phyloP scores from a whole-genome alignment of 2,329 filamentous ascomycete genomes.

The Hypoxylon sp. region DNA sequence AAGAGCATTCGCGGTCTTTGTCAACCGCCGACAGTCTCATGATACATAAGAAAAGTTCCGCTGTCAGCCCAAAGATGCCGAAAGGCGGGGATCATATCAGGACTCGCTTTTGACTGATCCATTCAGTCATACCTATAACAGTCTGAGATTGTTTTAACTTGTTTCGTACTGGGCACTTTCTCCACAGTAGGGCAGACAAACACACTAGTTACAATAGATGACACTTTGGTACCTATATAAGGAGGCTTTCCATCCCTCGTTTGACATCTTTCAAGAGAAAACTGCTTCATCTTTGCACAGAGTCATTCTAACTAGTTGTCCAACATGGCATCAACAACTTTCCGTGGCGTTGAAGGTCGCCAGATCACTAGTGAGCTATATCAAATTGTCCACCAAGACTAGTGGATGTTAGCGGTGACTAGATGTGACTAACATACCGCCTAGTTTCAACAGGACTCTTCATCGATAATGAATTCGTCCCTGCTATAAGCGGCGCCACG shows the following conservation, averaged over 20 bases:
- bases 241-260: background rate
- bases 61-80: background rate
- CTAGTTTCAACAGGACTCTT: constrained; percentile 7
- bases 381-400: background rate
- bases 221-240: background rate
- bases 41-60: background rate
- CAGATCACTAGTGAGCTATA: constrained; percentile 5
- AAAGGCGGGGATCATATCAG: background rate
- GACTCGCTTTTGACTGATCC: background rate
- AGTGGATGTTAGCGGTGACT: background rate
- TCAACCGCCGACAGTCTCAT: background rate
- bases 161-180: background rate
- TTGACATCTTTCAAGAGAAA: background rate
- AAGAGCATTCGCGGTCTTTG: background rate
- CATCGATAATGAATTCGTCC: constrained; percentile 12
- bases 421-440: background rate
- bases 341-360: constrained; percentile 1
- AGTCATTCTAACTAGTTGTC: background rate
- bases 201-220: background rate
- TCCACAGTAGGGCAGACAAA: background rate
- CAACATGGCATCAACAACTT: constrained; percentile 5
- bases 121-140: background rate
- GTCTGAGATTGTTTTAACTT: background rate
- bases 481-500: constrained; percentile 4
- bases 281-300: background rate